Conservation (phyloP, 768 basidiomycete species). For the Boletus tomentosulus region DNA sequence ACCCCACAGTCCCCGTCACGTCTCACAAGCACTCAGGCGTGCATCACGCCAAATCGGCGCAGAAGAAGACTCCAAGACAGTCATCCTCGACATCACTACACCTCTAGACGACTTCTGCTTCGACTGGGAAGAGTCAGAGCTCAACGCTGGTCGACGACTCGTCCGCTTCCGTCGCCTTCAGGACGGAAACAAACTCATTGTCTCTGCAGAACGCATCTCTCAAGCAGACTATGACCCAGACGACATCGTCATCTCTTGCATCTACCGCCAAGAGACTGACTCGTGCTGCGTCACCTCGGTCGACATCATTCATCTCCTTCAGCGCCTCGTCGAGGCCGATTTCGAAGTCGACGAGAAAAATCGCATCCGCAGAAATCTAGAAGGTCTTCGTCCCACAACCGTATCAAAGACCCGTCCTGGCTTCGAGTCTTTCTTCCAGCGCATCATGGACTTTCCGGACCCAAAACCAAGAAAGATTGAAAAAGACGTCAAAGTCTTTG, state of each 20-base stretch:
- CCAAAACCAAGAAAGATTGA: slow-evolving; percentile 97
- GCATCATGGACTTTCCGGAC: slow-evolving; percentile 93
- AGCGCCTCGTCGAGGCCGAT: slow-evolving; percentile 64
- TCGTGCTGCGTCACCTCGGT: slow-evolving; percentile 90
- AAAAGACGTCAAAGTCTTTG: slow-evolving; percentile 90
- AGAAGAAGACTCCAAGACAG: slow-evolving; percentile 46
- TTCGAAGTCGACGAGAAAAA: slow-evolving; percentile 98
- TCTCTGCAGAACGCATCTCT: slow-evolving; percentile 71
- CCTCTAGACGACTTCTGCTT: slow-evolving; percentile 52
- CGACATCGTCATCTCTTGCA: slow-evolving; percentile 90
- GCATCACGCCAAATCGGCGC: slow-evolving; percentile 20
- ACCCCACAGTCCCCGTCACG: slow-evolving; percentile 20
- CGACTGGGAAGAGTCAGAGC: slow-evolving; percentile 64
- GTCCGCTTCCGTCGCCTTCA: slow-evolving; percentile 81
- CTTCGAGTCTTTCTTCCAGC: slow-evolving; percentile 85
- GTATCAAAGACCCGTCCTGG: slow-evolving; percentile 82
- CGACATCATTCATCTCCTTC: slow-evolving; percentile 91
- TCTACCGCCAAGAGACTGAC: slow-evolving; percentile 75
- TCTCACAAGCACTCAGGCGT: slow-evolving; percentile 20
- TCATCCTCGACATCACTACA: slow-evolving; percentile 57
- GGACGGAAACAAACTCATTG: slow-evolving; percentile 70
- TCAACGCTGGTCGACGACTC: slow-evolving; percentile 68
- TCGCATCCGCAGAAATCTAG: slow-evolving; percentile 88
- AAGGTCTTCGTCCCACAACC: slow-evolving; percentile 87
- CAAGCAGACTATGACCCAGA: slow-evolving; percentile 70